Base-by-base conservation (phyloP, 139 green algal species). In the Coelastrella sp. region DNA sequence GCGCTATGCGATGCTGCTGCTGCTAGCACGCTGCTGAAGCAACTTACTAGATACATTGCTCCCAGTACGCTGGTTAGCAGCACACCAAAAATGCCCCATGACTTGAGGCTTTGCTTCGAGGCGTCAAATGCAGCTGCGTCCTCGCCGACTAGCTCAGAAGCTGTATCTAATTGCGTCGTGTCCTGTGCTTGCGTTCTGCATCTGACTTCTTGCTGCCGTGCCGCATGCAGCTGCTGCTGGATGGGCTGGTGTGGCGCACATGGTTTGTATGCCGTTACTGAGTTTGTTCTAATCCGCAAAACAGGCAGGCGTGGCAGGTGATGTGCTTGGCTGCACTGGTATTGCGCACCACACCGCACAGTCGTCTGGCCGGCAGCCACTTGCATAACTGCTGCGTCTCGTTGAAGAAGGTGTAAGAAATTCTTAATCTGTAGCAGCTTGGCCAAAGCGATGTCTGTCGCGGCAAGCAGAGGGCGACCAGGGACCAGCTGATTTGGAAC, bases 71-170 rank as follows among this genome's bases (percentile, higher is more conserved):
- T 92, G 0, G 92, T 92, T 10, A 99, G 93, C 80, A 99, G 84
- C 14, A 65, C 94, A 3, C 91, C 92, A 90, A 99, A 99, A 0
- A 96, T 11, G 0, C 58, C 93, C 98, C 98, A 99, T 3, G 95
- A 97, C 14, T 89, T 88, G 4, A 94, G 68, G 73, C 80, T 98
- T 87, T 99, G 97, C 61, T 96, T 57, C 3, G 82, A 68, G 4
- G 96, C n/a, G 32, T 95, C 86, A 89, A 99, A 99, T 0, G 92
- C 91, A 0, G 97, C 98, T 14, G 98, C 95, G 89, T 99, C 98
- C 91, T 99, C 98, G 14, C 98, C 98, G 2, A 97, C 92, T 0
- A 95, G 89, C 20, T 89, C 73, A 80, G 87, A 19, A 13, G 78
- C 76, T 60, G 90, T 79, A n/a, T 83, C 57, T 68, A 83, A 20